phyloP scores from a whole-genome alignment of 495 filamentous ascomycete species.

The Neurospora sp. region DNA sequence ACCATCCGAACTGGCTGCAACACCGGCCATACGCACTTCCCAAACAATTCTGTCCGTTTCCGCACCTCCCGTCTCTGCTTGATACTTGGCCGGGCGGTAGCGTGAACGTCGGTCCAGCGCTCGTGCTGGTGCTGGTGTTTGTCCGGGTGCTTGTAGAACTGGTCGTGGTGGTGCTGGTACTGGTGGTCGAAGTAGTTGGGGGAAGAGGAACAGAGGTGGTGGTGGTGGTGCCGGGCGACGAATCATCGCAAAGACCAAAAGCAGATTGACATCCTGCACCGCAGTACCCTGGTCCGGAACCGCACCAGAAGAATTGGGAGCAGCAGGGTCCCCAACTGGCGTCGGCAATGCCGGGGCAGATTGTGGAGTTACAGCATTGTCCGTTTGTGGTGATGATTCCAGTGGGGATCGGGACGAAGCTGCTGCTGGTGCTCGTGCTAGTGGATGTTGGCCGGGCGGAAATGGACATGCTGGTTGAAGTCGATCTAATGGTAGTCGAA shows the following conservation, averaged over 20 bases:
- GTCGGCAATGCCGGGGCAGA: constrained; percentile 18
- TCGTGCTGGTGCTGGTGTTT: neutral
- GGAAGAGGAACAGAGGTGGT: neutral
- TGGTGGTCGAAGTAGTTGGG: too few species aligned
- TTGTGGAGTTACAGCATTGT: constrained; percentile 25
- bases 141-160: neutral
- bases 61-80: constrained; percentile 21
- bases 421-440: neutral
- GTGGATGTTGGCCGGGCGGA: too few species aligned
- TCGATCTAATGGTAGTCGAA: neutral
- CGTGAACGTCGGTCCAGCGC: constrained; percentile 5
- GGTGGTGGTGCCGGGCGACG: constrained; percentile 2
- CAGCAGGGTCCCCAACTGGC: constrained; percentile 28
- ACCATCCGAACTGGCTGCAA: constrained; percentile 31
- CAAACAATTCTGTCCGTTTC: constrained; percentile 17
- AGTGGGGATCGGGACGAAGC: constrained; percentile 3
- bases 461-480: too few species aligned
- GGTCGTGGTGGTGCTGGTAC: neutral
- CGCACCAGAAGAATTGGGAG: constrained; percentile 41
- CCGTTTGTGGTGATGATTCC: constrained; percentile 22
- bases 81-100: constrained; percentile 14
- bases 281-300: constrained; percentile 38
- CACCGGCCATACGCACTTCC: constrained; percentile 20
- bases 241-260: constrained; percentile 28
- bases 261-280: constrained; percentile 39